These are phyloP conservation scores for Fraxinus albicans DNA, from an alignment of 305 asterid genomes.

Conservation along the genomic window DNA sequence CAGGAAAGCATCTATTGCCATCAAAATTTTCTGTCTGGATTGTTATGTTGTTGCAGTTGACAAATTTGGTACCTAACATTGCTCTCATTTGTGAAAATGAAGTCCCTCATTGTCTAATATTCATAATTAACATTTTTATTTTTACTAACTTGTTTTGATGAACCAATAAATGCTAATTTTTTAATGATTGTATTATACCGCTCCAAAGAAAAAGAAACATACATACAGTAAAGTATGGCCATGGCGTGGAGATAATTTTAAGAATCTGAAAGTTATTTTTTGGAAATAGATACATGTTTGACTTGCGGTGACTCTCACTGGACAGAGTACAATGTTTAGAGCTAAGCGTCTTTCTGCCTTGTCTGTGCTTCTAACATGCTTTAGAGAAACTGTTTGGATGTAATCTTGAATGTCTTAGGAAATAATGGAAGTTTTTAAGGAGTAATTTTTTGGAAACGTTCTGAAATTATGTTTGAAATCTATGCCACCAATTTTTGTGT, in stretches of 20 bases:
- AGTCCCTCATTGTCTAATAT: not conserved
- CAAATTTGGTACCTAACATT: not conserved
- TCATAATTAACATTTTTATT: not conserved
- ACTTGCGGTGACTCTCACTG: not conserved
- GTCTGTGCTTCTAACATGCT: not conserved
- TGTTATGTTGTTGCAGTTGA: not conserved
- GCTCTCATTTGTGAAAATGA: not conserved
- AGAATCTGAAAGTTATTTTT: not conserved
- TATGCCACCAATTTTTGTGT: not conserved
- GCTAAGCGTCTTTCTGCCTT: not conserved
- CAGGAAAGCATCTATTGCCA: not conserved
- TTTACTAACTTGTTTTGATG: not conserved
- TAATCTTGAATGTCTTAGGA: not conserved
- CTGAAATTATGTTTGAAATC: not conserved
- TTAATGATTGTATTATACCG: not conserved
- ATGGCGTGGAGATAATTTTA: not conserved
- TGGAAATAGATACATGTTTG: not conserved
- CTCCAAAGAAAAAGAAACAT: not conserved
- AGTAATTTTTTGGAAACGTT: not conserved
- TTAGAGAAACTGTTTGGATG: not conserved
- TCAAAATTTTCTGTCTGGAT: not conserved
- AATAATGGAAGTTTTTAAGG: not conserved
- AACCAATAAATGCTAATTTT: not conserved
- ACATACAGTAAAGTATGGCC: not conserved
- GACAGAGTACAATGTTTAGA: not conserved